These are phyloP conservation scores for Bolboschoenus planiculmis DNA, from an alignment of 176 grass and related monocot genomes.

Conservation along the genomic window DNA sequence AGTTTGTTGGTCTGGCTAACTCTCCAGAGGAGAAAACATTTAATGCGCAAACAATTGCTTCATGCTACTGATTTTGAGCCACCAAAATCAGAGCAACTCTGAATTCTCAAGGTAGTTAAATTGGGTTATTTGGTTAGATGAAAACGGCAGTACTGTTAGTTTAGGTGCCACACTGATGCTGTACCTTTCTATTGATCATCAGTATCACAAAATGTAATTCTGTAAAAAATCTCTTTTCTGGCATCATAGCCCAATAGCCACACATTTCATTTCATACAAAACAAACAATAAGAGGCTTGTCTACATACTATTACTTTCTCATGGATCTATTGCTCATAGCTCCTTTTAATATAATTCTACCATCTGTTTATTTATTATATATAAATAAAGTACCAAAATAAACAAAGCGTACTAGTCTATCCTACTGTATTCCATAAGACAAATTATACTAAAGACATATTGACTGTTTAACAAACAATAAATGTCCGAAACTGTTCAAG, in stretches of 20 bases:
- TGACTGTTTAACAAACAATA: not conserved
- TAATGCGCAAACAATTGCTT: conserved; percentile 67
- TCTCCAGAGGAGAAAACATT: conserved; percentile 66
- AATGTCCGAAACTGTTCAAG: not conserved
- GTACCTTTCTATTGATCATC: not conserved
- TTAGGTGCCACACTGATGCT: not conserved
- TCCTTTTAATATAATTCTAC: no score
- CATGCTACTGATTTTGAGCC: not conserved
- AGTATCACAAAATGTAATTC: not conserved
- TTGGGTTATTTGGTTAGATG: not conserved
- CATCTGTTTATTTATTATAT: no score
- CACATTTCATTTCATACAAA: no score
- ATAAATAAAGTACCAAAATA: not conserved
- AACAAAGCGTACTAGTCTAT: not conserved
- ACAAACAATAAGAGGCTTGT: not conserved
- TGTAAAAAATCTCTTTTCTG: no score
- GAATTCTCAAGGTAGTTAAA: not conserved
- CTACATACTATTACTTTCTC: no score
- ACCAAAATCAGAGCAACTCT: not conserved
- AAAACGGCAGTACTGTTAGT: not conserved
- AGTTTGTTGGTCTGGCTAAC: conserved; percentile 73
- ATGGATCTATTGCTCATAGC: no score
- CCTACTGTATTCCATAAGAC: not conserved
- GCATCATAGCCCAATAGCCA: no score
- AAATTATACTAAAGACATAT: not conserved